Evolutionary conservation across 2,329 filamentous ascomycete genomes (phyloP).

Genomic region (Penicillium sp.): DNA sequence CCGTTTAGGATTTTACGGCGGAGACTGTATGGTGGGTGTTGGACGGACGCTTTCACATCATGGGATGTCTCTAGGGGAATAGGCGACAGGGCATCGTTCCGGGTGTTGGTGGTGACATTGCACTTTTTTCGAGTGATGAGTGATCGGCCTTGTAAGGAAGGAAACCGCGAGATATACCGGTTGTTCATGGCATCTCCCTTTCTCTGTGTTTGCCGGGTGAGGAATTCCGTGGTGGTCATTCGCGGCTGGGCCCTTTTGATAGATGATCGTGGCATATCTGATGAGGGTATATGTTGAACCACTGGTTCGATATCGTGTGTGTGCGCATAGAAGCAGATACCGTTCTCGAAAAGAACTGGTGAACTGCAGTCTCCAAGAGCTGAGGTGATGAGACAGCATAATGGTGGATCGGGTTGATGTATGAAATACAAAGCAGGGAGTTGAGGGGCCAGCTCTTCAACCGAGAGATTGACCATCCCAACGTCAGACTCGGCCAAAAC

Average conservation of each 20-base stretch:
- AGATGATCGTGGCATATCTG: not conserved
- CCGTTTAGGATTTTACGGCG: not conserved
- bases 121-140: not conserved
- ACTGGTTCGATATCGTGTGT: not conserved
- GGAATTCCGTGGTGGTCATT: not conserved
- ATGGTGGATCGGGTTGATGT: not conserved
- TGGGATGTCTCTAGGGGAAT: not conserved
- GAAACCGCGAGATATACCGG: not conserved
- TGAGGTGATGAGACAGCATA: conserved; percentile 1
- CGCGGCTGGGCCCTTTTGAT: not conserved
- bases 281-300: not conserved
- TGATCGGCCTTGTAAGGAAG: not conserved
- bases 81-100: not conserved
- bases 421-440: not conserved
- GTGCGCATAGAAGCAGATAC: not conserved
- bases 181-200: not conserved
- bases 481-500: no score
- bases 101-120: not conserved
- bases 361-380: not conserved
- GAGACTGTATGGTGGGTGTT: not conserved
- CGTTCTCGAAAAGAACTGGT: not conserved
- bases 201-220: not conserved
- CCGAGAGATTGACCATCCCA: not conserved
- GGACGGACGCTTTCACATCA: not conserved
- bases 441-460: not conserved